Evolutionary conservation across 2,329 filamentous ascomycete species (phyloP), one percentile per base, ranked within the genome.

Genomic region (Orbilia oligospora): DNA sequence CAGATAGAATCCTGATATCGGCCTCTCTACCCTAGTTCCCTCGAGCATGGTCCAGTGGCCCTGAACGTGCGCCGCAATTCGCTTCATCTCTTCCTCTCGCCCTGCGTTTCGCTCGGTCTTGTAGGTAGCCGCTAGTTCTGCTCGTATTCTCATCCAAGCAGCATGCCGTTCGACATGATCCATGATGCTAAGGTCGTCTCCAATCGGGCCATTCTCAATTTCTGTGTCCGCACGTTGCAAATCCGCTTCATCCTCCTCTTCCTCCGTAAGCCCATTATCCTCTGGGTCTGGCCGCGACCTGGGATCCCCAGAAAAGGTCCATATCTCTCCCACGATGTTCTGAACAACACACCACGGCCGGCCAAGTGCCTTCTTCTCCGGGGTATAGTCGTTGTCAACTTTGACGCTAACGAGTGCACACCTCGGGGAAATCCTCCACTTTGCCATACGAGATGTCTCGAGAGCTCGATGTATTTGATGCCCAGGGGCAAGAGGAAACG

Each of bases 31-130:
- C 44, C 73, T 77, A 2, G 73, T 77, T 20, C 73, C 67, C 20
- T 77, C 73, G n/a, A 77, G 48, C 73, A 77, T 71, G 36, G 73
- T 77, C 73, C 73, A 77, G 38, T 77, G 73, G n/a, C 73, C 73
- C 18, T 77, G 73, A 38, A 77, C 73, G 18, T 77, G 73, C 3
- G 55, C 48, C 18, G 73, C 48, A 36, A 77, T 77, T 14, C 63
- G 44, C 22, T 61, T 77, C 33, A 27, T 46, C 14, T 77, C 73
- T 20, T 55, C 58, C 3, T 77, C 73, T 8, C 63, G 49, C 5
- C 61, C 61, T 20, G 61, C 67, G 18, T 71, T 67, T 38, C 73
- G 56, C 30, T 67, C 58, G 6, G 67, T 30, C 18, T 77, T 77
- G 30, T 77, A 77, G 2, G 36, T 64, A 14, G 67, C 67, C 4